Evolutionary conservation across 2,329 filamentous ascomycete genomes (phyloP).

Genomic region (Harringtonia aguacate): DNA sequence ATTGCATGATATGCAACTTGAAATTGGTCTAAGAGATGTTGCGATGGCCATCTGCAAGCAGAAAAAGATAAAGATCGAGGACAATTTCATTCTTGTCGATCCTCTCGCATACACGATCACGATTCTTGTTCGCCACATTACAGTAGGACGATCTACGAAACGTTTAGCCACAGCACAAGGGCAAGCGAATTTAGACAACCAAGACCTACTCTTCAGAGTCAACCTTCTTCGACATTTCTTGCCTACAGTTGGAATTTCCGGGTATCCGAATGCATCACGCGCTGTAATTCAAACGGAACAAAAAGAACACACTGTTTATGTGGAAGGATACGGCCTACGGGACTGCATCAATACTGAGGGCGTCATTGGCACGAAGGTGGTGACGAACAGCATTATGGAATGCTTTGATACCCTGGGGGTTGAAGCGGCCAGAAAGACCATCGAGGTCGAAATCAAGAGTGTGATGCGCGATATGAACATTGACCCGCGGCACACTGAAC

Average conservation of each 20-base stretch:
- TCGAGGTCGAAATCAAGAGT: constrained; percentile 73
- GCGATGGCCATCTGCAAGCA: constrained; percentile 64
- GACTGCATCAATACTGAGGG: constrained; percentile 91
- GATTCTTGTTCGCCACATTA: constrained; percentile 52
- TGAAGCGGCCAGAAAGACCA: constrained; percentile 82
- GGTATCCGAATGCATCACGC: constrained; percentile 74
- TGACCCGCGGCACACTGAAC: constrained; percentile 94
- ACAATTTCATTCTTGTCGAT: constrained; percentile 49
- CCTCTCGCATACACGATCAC: constrained; percentile 56
- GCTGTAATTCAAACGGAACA: constrained; percentile 79
- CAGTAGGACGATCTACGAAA: no score
- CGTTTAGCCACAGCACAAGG: no score
- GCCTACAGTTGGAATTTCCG: constrained; percentile 76
- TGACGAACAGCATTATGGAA: constrained; percentile 86
- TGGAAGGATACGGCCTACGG: constrained; percentile 87
- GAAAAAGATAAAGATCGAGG: constrained; percentile 68
- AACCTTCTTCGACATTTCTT: constrained; percentile 76
- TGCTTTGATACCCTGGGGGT: constrained; percentile 80
- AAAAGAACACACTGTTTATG: constrained; percentile 64
- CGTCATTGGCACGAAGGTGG: constrained; percentile 64
- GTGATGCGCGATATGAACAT: constrained; percentile 96
- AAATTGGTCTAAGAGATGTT: constrained; percentile 65
- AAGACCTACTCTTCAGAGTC: constrained; percentile 62
- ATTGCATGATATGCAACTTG: constrained; percentile 70
- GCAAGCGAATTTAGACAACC: constrained; percentile 17